Base-by-base conservation (phyloP, 139 green algal species). In the Micractinium sp. region DNA sequence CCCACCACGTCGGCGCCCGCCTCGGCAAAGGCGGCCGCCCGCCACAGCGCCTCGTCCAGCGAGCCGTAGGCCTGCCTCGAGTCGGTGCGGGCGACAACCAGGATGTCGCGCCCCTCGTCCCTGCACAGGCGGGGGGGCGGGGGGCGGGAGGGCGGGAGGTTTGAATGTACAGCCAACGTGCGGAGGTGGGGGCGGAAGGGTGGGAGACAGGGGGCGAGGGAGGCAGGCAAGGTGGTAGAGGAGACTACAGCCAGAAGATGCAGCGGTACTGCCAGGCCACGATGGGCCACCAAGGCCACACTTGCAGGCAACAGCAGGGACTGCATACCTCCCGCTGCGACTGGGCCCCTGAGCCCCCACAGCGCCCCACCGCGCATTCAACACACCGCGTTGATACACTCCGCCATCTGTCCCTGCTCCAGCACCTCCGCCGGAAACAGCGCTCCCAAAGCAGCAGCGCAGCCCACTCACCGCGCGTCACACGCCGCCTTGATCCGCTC, bases 61-160 rank as follows among this genome's bases (percentile, higher is more conserved):
- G 71, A 78, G 35, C 60, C 90, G 53, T 88, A 79, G 20, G 94
- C 94, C 89, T 97, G 95, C 18, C 96, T 93, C 0, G 96, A 94
- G 82, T 99, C 96, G 7, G 94, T 97, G 39, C 97, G 92, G 0
- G 97, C 97, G 12, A 99, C 91, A 16, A 99, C 95, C 9, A 99
- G 82, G 82, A 99, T 99, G 92, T 97, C 96, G 0, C 89, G 87
- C 25, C 96, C 95, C 92, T 98, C 96, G 53, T 98, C 93, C 29
- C 97, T 95, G 87, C 25, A 33, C 13, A 5, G 13, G n/a, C 31
- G 12, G 18, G 0, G 75, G 35, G 0, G 75, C 0, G 35, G 53
- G 75, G 36, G 25, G 71, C 14, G 13, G 71, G 27, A 13, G 14
- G 38, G 71, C 3, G 14, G 71, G 27, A 29, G 22, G 66, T 73